These are phyloP conservation scores for Leishmania tarentolae DNA, from an alignment of 208 protist genomes.

Conservation along the genomic window DNA sequence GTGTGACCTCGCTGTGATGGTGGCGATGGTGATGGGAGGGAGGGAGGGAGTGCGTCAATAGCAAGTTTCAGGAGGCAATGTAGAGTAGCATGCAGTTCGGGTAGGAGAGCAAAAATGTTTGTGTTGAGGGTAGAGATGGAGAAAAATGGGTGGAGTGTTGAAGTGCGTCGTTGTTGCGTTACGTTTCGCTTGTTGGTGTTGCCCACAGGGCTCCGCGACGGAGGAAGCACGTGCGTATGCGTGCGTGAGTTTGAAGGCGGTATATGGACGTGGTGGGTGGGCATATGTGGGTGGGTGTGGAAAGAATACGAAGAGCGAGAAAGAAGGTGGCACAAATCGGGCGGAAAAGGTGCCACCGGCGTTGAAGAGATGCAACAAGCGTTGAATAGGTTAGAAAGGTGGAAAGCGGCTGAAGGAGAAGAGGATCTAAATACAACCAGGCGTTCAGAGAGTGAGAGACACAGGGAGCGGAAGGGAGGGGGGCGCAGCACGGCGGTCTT, in stretches of 20 bases:
- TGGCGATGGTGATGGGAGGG: neutral
- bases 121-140: neutral
- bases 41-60: neutral
- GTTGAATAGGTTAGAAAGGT: neutral
- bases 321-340: neutral
- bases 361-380: neutral
- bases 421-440: conserved; percentile 11
- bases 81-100: neutral
- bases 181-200: neutral
- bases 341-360: neutral
- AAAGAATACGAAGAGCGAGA: neutral
- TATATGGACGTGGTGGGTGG: too few relatives aligned
- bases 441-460: conserved; percentile 2
- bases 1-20: neutral
- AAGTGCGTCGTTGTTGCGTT: neutral
- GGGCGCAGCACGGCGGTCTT: neutral
- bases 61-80: neutral
- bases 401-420: neutral
- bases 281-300: neutral
- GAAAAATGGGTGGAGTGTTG: neutral
- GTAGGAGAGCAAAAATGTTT: neutral
- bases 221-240: neutral
- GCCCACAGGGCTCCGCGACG: neutral
- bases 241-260: neutral
- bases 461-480: neutral